These are phyloP conservation scores for Biscogniauxia marginata DNA, from an alignment of 2,329 filamentous ascomycete species.

Conservation along the genomic window DNA sequence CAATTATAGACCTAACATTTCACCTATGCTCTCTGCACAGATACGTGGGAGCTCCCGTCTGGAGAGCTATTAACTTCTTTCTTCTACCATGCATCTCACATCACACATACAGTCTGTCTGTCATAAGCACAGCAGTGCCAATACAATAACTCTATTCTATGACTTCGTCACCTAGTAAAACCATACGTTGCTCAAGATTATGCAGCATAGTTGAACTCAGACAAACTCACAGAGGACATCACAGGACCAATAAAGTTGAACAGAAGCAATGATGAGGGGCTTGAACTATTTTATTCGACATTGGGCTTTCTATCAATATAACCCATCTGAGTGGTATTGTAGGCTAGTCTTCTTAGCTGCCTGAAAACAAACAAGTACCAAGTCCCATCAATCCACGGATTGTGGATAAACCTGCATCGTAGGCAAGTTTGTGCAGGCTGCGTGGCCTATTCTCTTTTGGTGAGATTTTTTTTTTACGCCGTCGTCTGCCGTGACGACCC, in stretches of 20 bases:
- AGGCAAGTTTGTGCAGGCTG: constrained; percentile 14
- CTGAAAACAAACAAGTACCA: constrained; percentile 24
- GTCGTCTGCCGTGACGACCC: constrained; percentile 9
- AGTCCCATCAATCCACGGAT: constrained; percentile 33
- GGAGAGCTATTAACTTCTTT: constrained; percentile 1
- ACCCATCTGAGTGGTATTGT: constrained; percentile 16
- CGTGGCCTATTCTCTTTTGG: not conserved
- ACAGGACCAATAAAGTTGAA: constrained; percentile 4
- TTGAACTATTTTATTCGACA: constrained; percentile 21
- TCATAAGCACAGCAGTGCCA: too few species aligned
- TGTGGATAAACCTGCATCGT: constrained; percentile 10
- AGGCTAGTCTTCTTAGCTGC: constrained; percentile 21
- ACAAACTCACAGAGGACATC: constrained; percentile 2
- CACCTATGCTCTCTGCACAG: constrained; percentile 10
- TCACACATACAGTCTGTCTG: not conserved
- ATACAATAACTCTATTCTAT: too few species aligned
- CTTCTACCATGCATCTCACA: not conserved
- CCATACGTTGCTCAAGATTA: not conserved
- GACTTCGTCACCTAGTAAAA: too few species aligned
- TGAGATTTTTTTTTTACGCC: constrained; percentile 9
- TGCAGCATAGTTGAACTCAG: not conserved
- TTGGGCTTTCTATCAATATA: constrained; percentile 1
- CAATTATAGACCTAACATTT: constrained; percentile 11
- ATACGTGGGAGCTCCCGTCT: constrained; percentile 12
- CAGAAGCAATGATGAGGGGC: constrained; percentile 14